A percentile compares a stretch with the other conserved stretches of the same genome.
Evolutionary conservation across 129 eudicot species (phyloP).

Genomic region (Arctium lappa): DNA sequence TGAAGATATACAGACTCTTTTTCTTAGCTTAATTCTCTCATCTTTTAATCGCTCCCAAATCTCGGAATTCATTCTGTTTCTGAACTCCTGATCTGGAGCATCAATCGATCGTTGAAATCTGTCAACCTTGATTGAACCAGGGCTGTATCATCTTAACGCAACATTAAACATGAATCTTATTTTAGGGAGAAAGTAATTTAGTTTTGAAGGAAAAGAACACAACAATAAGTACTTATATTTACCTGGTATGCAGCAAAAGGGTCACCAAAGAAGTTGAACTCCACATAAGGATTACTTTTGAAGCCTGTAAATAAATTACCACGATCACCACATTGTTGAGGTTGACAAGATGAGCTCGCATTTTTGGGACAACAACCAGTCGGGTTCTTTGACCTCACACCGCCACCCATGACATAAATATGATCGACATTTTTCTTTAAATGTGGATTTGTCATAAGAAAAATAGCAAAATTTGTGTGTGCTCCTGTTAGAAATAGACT

Average conservation of each 20-base stretch:
- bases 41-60: too few species aligned
- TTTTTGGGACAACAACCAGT: slow-evolving; percentile 62
- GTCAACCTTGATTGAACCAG: too few species aligned
- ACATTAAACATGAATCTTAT: neutral
- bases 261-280: slow-evolving; percentile 77
- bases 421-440: slow-evolving; percentile 71
- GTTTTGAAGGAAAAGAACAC: neutral
- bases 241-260: slow-evolving; percentile 97
- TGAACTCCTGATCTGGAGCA: too few species aligned
- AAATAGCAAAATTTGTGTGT: slow-evolving; percentile 66
- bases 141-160: neutral
- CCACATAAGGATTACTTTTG: slow-evolving; percentile 80
- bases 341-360: slow-evolving; percentile 40
- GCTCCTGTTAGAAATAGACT: slow-evolving; percentile 58
- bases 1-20: too few species aligned
- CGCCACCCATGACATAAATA: slow-evolving; percentile 80
- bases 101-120: too few species aligned
- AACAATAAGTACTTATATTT: neutral
- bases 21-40: too few species aligned
- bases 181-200: neutral
- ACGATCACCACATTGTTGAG: slow-evolving; percentile 61
- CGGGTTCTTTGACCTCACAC: slow-evolving; percentile 69
- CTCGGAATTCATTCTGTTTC: too few species aligned
- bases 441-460: slow-evolving; percentile 70
- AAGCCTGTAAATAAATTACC: slow-evolving; percentile 70